These are phyloP conservation scores for Butyriboletus loyo DNA, from an alignment of 768 basidiomycete species.

Conservation along the genomic window DNA sequence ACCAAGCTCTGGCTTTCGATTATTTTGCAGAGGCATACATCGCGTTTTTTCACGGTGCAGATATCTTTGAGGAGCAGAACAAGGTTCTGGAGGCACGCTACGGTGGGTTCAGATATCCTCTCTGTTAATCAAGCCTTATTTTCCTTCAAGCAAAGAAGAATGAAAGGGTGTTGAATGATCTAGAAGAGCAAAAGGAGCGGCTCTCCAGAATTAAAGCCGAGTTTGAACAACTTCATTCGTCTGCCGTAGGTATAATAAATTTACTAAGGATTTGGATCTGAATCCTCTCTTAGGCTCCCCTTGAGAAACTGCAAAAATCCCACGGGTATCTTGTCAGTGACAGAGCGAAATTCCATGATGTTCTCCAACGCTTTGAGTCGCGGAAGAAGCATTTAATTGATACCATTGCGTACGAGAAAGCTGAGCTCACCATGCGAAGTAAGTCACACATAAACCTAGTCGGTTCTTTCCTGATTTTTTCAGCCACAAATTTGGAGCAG, in stretches of 20 bases:
- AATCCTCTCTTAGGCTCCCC: slow-evolving; percentile 48
- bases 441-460: slow-evolving; percentile 13
- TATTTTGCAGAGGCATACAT: slow-evolving; percentile 68
- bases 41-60: slow-evolving; percentile 62
- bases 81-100: slow-evolving; percentile 72
- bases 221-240: slow-evolving; percentile 54
- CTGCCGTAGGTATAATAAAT: slow-evolving; percentile 45
- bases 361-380: slow-evolving; percentile 65
- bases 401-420: slow-evolving; percentile 63
- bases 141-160: slow-evolving; percentile 59
- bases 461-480: not conserved
- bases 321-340: slow-evolving; percentile 68
- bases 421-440: slow-evolving; percentile 59
- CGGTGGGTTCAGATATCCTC: slow-evolving; percentile 41
- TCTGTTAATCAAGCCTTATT: not conserved
- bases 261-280: not conserved
- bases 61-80: slow-evolving; percentile 69
- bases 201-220: slow-evolving; percentile 50
- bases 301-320: slow-evolving; percentile 59
- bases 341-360: slow-evolving; percentile 74
- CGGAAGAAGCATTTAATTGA: slow-evolving; percentile 67
- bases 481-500: slow-evolving; percentile 61
- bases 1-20: slow-evolving; percentile 73
- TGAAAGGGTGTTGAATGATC: slow-evolving; percentile 58
- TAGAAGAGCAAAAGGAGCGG: slow-evolving; percentile 54